Evolutionary conservation across 1,284 basidiomycete genomes (phyloP).

Genomic region (Trametes hirsuta): DNA sequence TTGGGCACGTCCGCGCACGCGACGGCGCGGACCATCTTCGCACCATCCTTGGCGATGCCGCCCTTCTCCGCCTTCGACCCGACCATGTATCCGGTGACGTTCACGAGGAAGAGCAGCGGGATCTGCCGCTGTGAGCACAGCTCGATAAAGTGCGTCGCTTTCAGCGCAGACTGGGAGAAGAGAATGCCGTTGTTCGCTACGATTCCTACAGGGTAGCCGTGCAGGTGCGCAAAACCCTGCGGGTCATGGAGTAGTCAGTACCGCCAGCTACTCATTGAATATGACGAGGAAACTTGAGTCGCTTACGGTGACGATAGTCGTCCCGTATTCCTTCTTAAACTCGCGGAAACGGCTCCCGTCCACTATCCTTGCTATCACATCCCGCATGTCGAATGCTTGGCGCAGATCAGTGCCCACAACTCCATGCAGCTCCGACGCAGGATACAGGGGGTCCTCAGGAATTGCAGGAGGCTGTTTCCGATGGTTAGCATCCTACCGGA

Average conservation of each 20-base stretch:
- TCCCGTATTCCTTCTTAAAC: constrained; percentile 94
- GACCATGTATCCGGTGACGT: constrained; percentile 95
- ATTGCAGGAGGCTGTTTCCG: constrained; percentile 51
- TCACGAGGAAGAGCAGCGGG: constrained; percentile 91
- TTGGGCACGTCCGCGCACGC: constrained; percentile 95
- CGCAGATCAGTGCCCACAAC: constrained; percentile 90
- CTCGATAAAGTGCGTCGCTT: constrained; percentile 95
- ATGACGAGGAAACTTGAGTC: background rate
- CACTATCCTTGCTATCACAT: constrained; percentile 89
- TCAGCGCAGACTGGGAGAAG: constrained; percentile 91
- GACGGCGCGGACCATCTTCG: constrained; percentile 97
- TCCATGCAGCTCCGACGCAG: constrained; percentile 82
- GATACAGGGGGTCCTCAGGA: constrained; percentile 80
- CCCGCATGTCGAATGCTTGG: constrained; percentile 91
- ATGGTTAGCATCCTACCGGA: background rate
- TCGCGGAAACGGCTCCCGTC: constrained; percentile 93
- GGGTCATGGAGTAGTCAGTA: background rate
- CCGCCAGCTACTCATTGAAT: no score
- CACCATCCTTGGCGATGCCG: constrained; percentile 97
- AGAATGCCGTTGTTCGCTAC: constrained; percentile 94
- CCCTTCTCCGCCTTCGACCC: constrained; percentile 92
- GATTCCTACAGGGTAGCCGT: constrained; percentile 88
- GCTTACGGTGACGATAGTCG: constrained; percentile 86
- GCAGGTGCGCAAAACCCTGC: constrained; percentile 89
- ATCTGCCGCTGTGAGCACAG: constrained; percentile 91